Evolutionary conservation across 192 early-diverging fungal genomes (phyloP), one percentile per base, ranked within the genome.

Genomic region (Linnemannia schmuckeri): DNA sequence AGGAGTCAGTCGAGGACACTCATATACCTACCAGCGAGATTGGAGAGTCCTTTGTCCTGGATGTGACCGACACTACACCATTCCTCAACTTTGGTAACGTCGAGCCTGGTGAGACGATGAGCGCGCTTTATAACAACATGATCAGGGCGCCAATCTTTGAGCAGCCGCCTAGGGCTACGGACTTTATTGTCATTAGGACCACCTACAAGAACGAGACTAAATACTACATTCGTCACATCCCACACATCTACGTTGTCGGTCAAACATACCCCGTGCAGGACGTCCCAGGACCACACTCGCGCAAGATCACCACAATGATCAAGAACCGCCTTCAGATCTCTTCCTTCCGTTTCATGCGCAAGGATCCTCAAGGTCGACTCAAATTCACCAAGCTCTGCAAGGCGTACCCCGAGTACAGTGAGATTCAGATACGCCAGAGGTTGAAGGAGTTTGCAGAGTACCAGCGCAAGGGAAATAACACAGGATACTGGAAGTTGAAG

Each of bases 401-500:
- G 79, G 88, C 93, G 68, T 99, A 98, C 76, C 96, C 97, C 22
- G 96, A 96, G 70, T 97, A 97, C 82, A 91, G 89, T 38, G 98
- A 99, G 75, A 82, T 93, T 66, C 95, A 97, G 75, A 93, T 99
- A n/a, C 91, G 96, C 27, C 96, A 97, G 88, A 93, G 96, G 68
- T 90, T 99, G 13, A 97, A 99, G 93, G 98, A 99, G 89, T 98
- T 99, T 91, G 94, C 96, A 44, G 97, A 99, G 89, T 98, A 96
- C 79, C 95, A 96, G 82, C 94, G 96, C 69, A 97, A 97, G 85
- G 93, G 92, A 0, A 90, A 95, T 72, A 95, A 96, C 61, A 96
- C 95, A 54, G 98, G 97, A 22, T 97, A 94, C 85, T 99, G 98
- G 98, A 95, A 96, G 76, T 88, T 96, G 41, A 98, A 98, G 85